Evolutionary conservation across 495 filamentous ascomycete genomes (phyloP).

Genomic region (Filosporella fistucella): DNA sequence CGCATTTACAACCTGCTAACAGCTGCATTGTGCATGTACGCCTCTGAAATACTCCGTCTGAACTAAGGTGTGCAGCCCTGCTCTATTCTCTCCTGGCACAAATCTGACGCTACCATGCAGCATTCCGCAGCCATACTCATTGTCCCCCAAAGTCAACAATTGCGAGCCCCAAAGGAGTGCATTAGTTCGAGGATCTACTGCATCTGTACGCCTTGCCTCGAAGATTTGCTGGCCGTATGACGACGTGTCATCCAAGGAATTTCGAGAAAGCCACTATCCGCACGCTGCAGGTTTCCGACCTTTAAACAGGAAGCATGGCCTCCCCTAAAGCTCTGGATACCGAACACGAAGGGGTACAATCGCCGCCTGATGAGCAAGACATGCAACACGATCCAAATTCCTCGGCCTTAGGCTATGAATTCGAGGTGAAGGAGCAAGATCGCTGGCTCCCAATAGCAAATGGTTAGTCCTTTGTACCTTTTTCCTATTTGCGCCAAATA

Average conservation of each 20-base stretch:
- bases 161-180: conserved; percentile 12
- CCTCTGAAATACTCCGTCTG: too few relatives aligned
- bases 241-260: conserved; percentile 35
- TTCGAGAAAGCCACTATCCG: conserved; percentile 52
- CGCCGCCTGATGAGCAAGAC: conserved; percentile 72
- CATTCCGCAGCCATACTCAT: too few relatives aligned
- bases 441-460: conserved; percentile 99
- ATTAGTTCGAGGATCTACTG: conserved; percentile 16
- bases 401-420: conserved; percentile 69
- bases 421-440: conserved; percentile 99
- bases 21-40: too few relatives aligned
- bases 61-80: too few relatives aligned
- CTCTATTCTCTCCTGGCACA: too few relatives aligned
- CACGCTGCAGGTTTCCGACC: conserved; percentile 65
- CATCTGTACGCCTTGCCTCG: conserved; percentile 1
- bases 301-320: conserved; percentile 71
- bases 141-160: too few relatives aligned
- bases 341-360: conserved; percentile 88
- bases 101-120: too few relatives aligned
- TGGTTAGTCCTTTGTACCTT: conserved; percentile 69
- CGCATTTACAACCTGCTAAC: too few relatives aligned
- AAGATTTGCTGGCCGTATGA: too few relatives aligned
- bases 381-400: conserved; percentile 58
- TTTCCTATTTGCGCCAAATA: conserved; percentile 36
- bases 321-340: conserved; percentile 91